Evolutionary conservation across 805 yeast species (phyloP).

Genomic region (Kluyveromyces aestuarii): DNA sequence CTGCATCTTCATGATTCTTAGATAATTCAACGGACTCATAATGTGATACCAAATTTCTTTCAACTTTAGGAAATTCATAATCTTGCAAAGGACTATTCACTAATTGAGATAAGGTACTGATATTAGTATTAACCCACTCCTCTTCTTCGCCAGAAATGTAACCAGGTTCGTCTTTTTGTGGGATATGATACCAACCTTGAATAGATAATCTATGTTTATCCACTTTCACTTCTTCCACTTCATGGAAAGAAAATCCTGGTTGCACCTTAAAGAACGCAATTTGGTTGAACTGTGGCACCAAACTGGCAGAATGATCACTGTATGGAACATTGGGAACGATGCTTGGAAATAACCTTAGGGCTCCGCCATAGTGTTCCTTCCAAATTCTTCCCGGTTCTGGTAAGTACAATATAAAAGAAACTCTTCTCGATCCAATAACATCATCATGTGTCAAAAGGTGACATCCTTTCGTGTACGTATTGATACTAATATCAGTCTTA

Average conservation of each 20-base stretch:
- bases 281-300: slow-evolving; percentile 92
- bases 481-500: slow-evolving; percentile 87
- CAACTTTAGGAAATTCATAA: slow-evolving; percentile 70
- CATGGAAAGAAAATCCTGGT: slow-evolving; percentile 95
- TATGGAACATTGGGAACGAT: slow-evolving; percentile 84
- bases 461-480: slow-evolving; percentile 86
- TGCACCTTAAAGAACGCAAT: slow-evolving; percentile 92
- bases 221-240: slow-evolving; percentile 92
- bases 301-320: slow-evolving; percentile 56
- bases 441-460: slow-evolving; percentile 95
- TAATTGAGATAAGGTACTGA: slow-evolving; percentile 70
- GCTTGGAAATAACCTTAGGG: slow-evolving; percentile 76
- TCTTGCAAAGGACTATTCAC: slow-evolving; percentile 71
- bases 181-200: slow-evolving; percentile 99
- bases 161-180: slow-evolving; percentile 88
- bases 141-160: slow-evolving; percentile 77
- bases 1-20: slow-evolving; percentile 9
- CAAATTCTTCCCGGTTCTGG: slow-evolving; percentile 87
- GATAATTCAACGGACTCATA: slow-evolving; percentile 9
- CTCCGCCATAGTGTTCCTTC: slow-evolving; percentile 93
- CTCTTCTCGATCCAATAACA: slow-evolving; percentile 90
- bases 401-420: slow-evolving; percentile 83
- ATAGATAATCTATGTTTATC: slow-evolving; percentile 86
- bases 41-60: slow-evolving; percentile 32
- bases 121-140: slow-evolving; percentile 45